These are phyloP conservation scores for Plasmodium malariae DNA, from an alignment of 169 alveolate genomes.

Conservation along the genomic window DNA sequence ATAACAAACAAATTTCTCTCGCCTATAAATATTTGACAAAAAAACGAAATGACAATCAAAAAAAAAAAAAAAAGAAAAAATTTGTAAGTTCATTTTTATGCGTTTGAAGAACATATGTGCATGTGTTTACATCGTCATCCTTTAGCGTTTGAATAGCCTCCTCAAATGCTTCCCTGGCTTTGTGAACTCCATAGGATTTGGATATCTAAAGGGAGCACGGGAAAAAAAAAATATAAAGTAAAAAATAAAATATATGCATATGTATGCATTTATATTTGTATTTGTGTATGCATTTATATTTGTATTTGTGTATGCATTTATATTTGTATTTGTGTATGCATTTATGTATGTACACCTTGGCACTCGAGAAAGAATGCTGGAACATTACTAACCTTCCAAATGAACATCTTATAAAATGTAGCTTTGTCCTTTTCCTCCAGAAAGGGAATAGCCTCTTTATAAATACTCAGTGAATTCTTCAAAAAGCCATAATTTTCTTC, in stretches of 20 bases:
- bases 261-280: neutral
- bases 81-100: neutral
- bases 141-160: constrained; percentile 64
- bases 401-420: constrained; percentile 58
- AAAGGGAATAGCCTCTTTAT: constrained; percentile 88
- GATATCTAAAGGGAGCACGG: constrained; percentile 23
- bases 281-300: neutral
- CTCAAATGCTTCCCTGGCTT: constrained; percentile 71
- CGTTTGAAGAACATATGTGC: neutral
- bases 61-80: neutral
- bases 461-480: constrained; percentile 88
- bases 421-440: constrained; percentile 80
- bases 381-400: constrained; percentile 25
- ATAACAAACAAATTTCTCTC: constrained; percentile 90
- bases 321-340: neutral
- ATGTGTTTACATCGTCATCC: constrained; percentile 52
- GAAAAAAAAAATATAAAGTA: neutral
- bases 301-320: neutral
- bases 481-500: constrained; percentile 91
- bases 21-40: too few species aligned
- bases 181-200: constrained; percentile 66
- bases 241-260: neutral
- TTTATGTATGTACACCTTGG: neutral
- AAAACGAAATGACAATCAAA: neutral
- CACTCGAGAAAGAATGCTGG: neutral